Evolutionary conservation across 2,329 filamentous ascomycete genomes (phyloP).

Genomic region (Talaromyces marneffei): DNA sequence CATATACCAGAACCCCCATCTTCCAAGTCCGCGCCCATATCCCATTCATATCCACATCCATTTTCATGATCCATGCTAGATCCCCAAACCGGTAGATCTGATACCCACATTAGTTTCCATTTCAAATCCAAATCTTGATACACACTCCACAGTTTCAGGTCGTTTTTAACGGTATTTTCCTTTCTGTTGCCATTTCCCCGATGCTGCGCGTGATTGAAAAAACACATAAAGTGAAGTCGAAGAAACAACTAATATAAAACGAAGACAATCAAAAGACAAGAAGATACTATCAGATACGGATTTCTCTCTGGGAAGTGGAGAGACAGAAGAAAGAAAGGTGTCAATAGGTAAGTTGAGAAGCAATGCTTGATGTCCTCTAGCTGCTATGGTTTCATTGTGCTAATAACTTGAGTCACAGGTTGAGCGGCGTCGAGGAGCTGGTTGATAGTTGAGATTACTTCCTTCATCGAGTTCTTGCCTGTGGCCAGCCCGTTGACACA

Average conservation of each 20-base stretch:
- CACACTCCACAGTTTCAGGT: neutral
- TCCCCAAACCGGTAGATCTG: neutral
- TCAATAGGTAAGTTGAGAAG: neutral
- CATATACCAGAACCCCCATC: neutral
- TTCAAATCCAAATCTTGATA: neutral
- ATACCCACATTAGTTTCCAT: neutral
- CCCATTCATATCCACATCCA: neutral
- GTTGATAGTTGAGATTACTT: constrained; percentile 12
- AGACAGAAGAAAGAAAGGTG: neutral
- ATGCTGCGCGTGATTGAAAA: neutral
- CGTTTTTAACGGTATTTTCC: neutral
- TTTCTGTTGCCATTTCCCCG: neutral
- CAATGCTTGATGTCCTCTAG: neutral
- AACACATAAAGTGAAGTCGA: neutral
- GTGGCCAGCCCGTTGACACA: constrained; percentile 14
- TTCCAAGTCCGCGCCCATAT: neutral
- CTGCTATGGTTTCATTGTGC: neutral
- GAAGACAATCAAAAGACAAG: neutral
- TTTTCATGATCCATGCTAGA: neutral
- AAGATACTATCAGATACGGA: neutral
- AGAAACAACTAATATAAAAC: neutral
- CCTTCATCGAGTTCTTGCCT: constrained; percentile 12
- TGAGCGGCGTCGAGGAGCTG: constrained; percentile 9
- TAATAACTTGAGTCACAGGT: neutral
- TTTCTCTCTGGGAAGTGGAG: neutral